These are phyloP conservation scores for Colletotrichum karsti DNA, from an alignment of 2,329 filamentous ascomycete species.

Conservation along the genomic window DNA sequence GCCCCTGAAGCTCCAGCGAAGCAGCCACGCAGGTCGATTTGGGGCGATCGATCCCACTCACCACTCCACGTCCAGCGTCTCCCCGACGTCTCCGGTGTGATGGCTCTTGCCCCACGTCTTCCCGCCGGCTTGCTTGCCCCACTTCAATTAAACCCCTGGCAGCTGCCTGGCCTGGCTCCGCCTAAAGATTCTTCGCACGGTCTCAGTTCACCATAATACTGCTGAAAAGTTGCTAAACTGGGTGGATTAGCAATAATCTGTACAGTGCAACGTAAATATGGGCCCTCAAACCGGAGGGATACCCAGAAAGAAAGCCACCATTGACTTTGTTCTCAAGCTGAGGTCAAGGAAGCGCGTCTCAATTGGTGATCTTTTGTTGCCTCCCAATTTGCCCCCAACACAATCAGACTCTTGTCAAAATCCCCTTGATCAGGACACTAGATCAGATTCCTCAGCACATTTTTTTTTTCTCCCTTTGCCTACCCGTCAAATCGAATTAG, in stretches of 20 bases:
- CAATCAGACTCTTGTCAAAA: background rate
- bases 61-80: background rate
- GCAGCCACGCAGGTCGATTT: slow-evolving; percentile 13
- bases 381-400: background rate
- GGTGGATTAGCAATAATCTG: background rate
- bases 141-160: slow-evolving; percentile 26
- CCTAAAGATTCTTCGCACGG: background rate
- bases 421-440: background rate
- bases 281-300: background rate
- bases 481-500: too few relatives aligned
- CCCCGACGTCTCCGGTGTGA: slow-evolving; percentile 15
- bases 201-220: background rate
- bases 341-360: background rate
- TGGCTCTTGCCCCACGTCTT: slow-evolving; percentile 26
- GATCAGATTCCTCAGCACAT: background rate
- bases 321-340: background rate
- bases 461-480: background rate
- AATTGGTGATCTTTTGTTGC: background rate
- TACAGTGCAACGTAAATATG: background rate
- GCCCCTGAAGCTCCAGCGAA: slow-evolving; percentile 9
- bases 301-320: background rate
- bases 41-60: slow-evolving; percentile 16
- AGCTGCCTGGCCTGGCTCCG: background rate
- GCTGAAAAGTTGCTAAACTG: background rate
- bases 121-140: background rate